These are phyloP conservation scores for Ophiocordyceps camponoti-saundersi DNA, from an alignment of 2,329 filamentous ascomycete species.

Conservation along the genomic window DNA sequence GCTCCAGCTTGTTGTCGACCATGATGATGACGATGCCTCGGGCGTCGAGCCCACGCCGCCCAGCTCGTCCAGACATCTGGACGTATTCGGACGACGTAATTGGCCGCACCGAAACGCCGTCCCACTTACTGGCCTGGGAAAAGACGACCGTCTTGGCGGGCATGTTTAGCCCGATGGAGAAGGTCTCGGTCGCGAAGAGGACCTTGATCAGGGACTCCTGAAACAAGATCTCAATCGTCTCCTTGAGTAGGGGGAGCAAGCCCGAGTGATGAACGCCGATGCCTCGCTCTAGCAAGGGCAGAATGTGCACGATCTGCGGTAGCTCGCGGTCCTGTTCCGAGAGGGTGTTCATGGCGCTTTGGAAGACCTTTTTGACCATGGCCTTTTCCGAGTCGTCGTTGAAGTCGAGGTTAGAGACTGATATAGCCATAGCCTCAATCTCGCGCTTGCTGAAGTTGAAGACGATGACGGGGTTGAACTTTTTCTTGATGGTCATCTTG, in stretches of 20 bases:
- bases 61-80: slow-evolving; percentile 95
- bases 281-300: slow-evolving; percentile 76
- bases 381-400: slow-evolving; percentile 92
- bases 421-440: slow-evolving; percentile 77
- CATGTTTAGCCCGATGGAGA: slow-evolving; percentile 98
- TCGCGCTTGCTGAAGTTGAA: slow-evolving; percentile 99
- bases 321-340: slow-evolving; percentile 81
- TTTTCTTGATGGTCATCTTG: slow-evolving; percentile 96
- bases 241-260: slow-evolving; percentile 85
- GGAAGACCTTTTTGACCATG: slow-evolving; percentile 88
- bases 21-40: slow-evolving; percentile 99
- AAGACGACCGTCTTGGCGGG: slow-evolving; percentile 99
- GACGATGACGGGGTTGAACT: slow-evolving; percentile 94
- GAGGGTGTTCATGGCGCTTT: slow-evolving; percentile 79
- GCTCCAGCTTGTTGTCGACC: slow-evolving; percentile 93
- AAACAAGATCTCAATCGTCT: slow-evolving; percentile 97
- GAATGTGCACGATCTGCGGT: slow-evolving; percentile 77
- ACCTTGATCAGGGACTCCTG: slow-evolving; percentile 97
- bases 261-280: slow-evolving; percentile 97
- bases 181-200: slow-evolving; percentile 93
- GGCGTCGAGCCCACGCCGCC: slow-evolving; percentile 91
- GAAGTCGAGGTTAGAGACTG: slow-evolving; percentile 77
- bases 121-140: slow-evolving; percentile 88
- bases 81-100: slow-evolving; percentile 93
- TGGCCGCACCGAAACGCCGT: slow-evolving; percentile 65